Evolutionary conservation across 2,329 filamentous ascomycete genomes (phyloP).

Genomic region (Fusarium staphyleae): DNA sequence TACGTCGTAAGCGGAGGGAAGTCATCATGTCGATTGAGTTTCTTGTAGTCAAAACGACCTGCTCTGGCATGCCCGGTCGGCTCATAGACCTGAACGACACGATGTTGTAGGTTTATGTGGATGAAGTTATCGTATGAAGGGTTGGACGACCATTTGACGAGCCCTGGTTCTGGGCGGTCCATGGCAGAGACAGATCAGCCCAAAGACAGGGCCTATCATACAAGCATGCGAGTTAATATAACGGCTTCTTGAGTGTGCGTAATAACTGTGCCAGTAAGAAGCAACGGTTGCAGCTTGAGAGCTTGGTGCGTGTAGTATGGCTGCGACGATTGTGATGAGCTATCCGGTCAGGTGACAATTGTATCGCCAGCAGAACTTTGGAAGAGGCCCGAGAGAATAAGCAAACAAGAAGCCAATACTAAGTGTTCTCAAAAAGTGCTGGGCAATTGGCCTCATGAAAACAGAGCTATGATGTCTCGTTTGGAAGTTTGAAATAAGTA

Average conservation of each 20-base stretch:
- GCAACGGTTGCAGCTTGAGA: slow-evolving; percentile 3
- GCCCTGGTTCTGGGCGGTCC: slow-evolving; percentile 67
- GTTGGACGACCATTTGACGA: slow-evolving; percentile 72
- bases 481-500: slow-evolving; percentile 1
- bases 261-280: neutral
- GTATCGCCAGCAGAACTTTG: neutral
- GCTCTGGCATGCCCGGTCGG: slow-evolving; percentile 65
- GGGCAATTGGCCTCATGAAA: slow-evolving; percentile 17
- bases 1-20: slow-evolving; percentile 70
- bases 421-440: neutral
- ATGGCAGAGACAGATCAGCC: slow-evolving; percentile 45
- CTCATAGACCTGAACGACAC: slow-evolving; percentile 68
- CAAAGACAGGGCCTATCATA: neutral
- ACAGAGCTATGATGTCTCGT: slow-evolving; percentile 20
- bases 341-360: slow-evolving; percentile 8
- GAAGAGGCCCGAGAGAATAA: neutral
- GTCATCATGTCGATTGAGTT: slow-evolving; percentile 66
- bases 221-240: neutral
- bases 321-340: slow-evolving; percentile 5
- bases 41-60: slow-evolving; percentile 64
- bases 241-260: neutral
- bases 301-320: neutral
- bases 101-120: slow-evolving; percentile 69
- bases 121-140: slow-evolving; percentile 66
- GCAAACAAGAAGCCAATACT: neutral